phyloP scores from a whole-genome alignment of 148 eudicot genomes.

The Oxyria digyna region DNA sequence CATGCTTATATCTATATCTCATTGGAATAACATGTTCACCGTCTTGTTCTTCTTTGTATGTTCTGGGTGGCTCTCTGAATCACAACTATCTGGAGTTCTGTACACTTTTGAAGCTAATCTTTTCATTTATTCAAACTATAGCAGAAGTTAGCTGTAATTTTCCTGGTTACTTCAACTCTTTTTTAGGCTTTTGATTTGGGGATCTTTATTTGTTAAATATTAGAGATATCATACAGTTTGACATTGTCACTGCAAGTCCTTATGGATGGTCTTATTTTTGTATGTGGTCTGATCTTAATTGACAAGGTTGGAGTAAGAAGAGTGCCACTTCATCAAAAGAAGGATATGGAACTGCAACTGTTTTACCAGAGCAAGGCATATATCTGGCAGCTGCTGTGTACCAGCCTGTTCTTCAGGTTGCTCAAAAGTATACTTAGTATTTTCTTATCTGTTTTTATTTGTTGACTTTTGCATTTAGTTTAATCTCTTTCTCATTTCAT shows the following conservation, averaged over 20 bases:
- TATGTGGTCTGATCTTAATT: constrained; percentile 41
- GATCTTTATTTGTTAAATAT: background rate
- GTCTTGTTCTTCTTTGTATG: background rate
- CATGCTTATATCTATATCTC: background rate
- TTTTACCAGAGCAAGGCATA: constrained; percentile 92
- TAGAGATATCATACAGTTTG: background rate
- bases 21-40: background rate
- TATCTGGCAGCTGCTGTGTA: constrained; percentile 95
- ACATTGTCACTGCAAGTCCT: background rate
- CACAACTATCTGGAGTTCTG: background rate
- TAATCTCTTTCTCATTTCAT: constrained; percentile 9
- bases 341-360: constrained; percentile 95
- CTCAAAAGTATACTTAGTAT: background rate
- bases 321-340: constrained; percentile 68
- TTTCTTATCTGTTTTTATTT: background rate
- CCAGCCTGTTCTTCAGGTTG: constrained; percentile 90
- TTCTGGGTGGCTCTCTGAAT: background rate
- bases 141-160: background rate
- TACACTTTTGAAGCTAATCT: background rate
- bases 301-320: constrained; percentile 78
- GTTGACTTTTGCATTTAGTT: constrained; percentile 1
- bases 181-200: background rate
- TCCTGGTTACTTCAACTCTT: background rate
- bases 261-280: constrained; percentile 3
- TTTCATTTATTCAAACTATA: background rate